A percentile compares a stretch with the other conserved stretches of the same genome.
Evolutionary conservation across 495 filamentous ascomycete genomes (phyloP).

Genomic region (Aspergillus leporis): DNA sequence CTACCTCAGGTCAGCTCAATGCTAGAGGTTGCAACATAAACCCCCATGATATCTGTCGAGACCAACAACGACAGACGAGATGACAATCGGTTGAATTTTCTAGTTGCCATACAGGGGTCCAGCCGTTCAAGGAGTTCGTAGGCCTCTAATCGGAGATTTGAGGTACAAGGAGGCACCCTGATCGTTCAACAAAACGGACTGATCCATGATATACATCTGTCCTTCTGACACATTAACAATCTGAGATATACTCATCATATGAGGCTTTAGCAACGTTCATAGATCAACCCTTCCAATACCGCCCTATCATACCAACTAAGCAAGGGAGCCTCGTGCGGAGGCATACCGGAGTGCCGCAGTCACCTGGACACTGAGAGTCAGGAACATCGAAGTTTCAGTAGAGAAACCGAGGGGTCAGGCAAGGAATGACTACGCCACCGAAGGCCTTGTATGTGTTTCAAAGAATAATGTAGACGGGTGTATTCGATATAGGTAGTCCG

Average conservation of each 20-base stretch:
- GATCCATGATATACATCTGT: neutral
- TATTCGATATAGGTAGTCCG: neutral
- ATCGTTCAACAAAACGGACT: neutral
- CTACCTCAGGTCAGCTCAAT: conserved; percentile 18
- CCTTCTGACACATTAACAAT: neutral
- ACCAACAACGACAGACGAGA: neutral
- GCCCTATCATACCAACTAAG: neutral
- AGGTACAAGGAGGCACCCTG: neutral
- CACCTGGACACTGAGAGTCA: conserved; percentile 11
- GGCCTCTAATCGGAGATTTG: neutral
- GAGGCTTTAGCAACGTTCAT: neutral
- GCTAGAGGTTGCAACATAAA: conserved; percentile 21
- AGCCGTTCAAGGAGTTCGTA: neutral
- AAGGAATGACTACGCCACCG: conserved; percentile 18
- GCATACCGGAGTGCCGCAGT: conserved; percentile 9
- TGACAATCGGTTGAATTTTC: neutral
- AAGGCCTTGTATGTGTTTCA: conserved; percentile 7
- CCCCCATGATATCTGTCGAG: conserved; percentile 17
- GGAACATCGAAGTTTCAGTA: conserved; percentile 7
- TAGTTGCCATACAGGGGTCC: neutral
- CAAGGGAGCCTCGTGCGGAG: conserved; percentile 4
- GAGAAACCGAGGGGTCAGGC: conserved; percentile 19
- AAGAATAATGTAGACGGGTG: neutral
- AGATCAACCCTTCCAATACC: neutral
- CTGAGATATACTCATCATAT: neutral